A percentile compares a stretch with the other conserved stretches of the same genome.
phyloP scores from a whole-genome alignment of 2,329 filamentous ascomycete genomes.

The Diplodia seriata region DNA sequence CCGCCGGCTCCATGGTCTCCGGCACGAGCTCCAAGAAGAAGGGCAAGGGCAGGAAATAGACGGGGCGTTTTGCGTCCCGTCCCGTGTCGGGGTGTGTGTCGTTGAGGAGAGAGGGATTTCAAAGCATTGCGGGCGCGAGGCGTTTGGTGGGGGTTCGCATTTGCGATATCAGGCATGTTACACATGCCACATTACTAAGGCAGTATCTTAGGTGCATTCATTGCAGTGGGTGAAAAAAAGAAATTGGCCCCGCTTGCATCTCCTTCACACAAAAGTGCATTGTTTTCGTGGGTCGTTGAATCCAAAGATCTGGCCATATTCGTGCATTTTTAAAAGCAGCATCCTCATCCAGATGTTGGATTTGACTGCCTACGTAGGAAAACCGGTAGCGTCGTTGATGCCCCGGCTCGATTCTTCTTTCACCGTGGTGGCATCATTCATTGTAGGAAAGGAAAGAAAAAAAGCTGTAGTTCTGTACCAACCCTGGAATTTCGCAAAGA shows the following conservation, averaged over 20 bases:
- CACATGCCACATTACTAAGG: not conserved
- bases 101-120: conserved; percentile 2
- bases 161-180: not conserved
- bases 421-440: conserved; percentile 6
- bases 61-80: conserved; percentile 34
- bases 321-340: no score
- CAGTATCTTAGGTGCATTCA: conserved; percentile 11
- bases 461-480: conserved; percentile 26
- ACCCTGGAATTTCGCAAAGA: conserved; percentile 24
- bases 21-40: conserved; percentile 53
- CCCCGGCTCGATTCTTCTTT: no score
- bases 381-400: no score
- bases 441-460: conserved; percentile 7
- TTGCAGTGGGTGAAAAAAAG: not conserved
- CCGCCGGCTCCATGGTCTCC: conserved; percentile 19
- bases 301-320: no score
- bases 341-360: no score
- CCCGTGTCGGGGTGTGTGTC: conserved; percentile 35
- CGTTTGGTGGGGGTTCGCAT: conserved; percentile 28
- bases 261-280: no score
- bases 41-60: conserved; percentile 71
- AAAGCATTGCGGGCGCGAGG: conserved; percentile 29
- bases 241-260: no score
- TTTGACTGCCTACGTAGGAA: no score
- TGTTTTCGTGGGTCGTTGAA: no score